phyloP scores from a whole-genome alignment of 805 yeast genomes.

The Kodamaea kaohsiungensis region DNA sequence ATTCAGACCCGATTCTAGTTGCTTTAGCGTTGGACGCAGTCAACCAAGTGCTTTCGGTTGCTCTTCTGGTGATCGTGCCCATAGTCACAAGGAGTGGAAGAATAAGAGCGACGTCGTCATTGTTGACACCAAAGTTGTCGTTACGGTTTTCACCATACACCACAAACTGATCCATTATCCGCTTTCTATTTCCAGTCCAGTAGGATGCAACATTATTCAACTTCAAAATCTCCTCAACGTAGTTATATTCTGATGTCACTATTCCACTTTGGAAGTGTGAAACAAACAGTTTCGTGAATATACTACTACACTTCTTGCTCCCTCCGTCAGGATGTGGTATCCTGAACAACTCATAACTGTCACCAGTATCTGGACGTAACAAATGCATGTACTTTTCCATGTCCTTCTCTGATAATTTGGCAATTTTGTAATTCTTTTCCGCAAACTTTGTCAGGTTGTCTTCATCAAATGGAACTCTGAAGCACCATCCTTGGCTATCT shows the following conservation, averaged over 20 bases:
- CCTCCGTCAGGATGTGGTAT: constrained; percentile 91
- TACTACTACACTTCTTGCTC: constrained; percentile 64
- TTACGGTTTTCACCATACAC: constrained; percentile 47
- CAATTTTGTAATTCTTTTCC: constrained; percentile 39
- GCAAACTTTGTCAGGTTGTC: constrained; percentile 27
- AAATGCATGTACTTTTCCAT: constrained; percentile 14
- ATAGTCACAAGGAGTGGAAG: constrained; percentile 82
- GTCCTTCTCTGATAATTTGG: constrained; percentile 32
- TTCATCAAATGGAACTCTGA: constrained; percentile 54
- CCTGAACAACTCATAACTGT: constrained; percentile 51
- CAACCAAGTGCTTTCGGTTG: constrained; percentile 96
- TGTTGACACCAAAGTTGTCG: background rate
- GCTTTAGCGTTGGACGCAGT: constrained; percentile 94
- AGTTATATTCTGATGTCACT: constrained; percentile 65
- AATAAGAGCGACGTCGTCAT: constrained; percentile 45
- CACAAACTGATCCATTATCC: constrained; percentile 84
- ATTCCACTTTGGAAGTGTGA: constrained; percentile 72
- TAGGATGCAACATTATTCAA: constrained; percentile 81
- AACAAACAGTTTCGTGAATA: constrained; percentile 76
- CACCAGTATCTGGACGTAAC: constrained; percentile 15
- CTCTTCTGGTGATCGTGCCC: constrained; percentile 97
- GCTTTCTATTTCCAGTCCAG: constrained; percentile 88
- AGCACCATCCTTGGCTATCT: constrained; percentile 84
- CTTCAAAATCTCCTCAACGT: constrained; percentile 77
- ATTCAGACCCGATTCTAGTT: constrained; percentile 86